A percentile compares a stretch with the other conserved stretches of the same genome.
Evolutionary conservation across 2,329 filamentous ascomycete species (phyloP).

Genomic region (Claviceps humidiphila): DNA sequence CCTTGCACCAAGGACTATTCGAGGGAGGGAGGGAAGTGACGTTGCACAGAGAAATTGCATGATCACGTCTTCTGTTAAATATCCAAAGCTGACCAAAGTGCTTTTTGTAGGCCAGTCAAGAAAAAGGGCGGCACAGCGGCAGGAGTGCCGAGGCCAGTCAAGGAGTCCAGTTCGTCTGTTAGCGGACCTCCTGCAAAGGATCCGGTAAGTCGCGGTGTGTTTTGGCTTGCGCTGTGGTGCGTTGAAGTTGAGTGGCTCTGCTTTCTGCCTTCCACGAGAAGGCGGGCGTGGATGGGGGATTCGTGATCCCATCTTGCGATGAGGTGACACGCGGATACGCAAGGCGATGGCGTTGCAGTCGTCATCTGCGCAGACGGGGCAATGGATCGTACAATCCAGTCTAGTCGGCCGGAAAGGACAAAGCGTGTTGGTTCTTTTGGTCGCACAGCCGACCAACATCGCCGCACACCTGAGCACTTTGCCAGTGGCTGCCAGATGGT

Average conservation of each 20-base stretch:
- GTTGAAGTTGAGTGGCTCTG: not conserved
- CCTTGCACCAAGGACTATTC: not conserved
- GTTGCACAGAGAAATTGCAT: not conserved
- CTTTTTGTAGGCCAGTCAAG: conserved; percentile 49
- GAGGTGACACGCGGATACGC: not conserved
- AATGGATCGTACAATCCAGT: too few species aligned
- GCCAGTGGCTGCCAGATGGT: too few species aligned
- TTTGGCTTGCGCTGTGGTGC: not conserved
- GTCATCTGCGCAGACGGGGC: too few species aligned
- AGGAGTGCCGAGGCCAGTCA: conserved; percentile 52
- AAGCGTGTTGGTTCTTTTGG: too few species aligned
- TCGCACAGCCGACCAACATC: too few species aligned
- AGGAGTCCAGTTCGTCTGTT: conserved; percentile 48
- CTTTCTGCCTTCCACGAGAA: not conserved
- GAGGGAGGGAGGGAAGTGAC: not conserved
- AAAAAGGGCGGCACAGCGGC: conserved; percentile 57
- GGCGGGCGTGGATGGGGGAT: not conserved
- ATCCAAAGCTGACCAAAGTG: not conserved
- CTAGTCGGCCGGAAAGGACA: too few species aligned
- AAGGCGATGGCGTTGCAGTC: too few species aligned
- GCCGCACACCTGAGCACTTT: too few species aligned
- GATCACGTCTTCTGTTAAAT: not conserved
- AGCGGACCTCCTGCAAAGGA: conserved; percentile 39
- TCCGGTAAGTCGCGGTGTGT: conserved; percentile 32
- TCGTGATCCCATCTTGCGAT: not conserved